These are phyloP conservation scores for Phaeosphaeria sp. DNA, from an alignment of 2,329 filamentous ascomycete genomes.

Conservation along the genomic window DNA sequence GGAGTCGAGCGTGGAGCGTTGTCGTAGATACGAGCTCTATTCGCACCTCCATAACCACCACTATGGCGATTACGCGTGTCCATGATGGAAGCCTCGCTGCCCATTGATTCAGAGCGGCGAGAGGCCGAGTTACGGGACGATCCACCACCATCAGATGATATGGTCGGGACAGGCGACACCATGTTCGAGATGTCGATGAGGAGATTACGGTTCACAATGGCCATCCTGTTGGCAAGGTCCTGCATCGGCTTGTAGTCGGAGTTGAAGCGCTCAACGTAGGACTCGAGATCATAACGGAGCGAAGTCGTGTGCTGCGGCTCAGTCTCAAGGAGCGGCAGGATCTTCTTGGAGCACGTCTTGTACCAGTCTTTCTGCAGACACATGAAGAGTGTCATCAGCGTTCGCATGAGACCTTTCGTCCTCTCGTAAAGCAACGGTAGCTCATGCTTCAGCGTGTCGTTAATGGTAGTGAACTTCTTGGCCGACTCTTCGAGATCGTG, in stretches of 20 bases:
- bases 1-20: slow-evolving; percentile 38
- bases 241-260: slow-evolving; percentile 75
- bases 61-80: slow-evolving; percentile 63
- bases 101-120: slow-evolving; percentile 52
- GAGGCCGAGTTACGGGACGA: slow-evolving; percentile 52
- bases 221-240: slow-evolving; percentile 74
- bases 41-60: slow-evolving; percentile 62
- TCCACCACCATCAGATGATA: slow-evolving; percentile 48
- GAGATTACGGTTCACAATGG: slow-evolving; percentile 77
- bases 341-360: slow-evolving; percentile 81
- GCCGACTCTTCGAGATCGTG: slow-evolving; percentile 83
- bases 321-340: slow-evolving; percentile 74
- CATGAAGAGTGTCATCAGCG: slow-evolving; percentile 82
- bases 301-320: slow-evolving; percentile 49
- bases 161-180: slow-evolving; percentile 59
- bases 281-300: slow-evolving; percentile 70
- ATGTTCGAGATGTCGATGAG: slow-evolving; percentile 67
- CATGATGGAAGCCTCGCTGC: slow-evolving; percentile 45
- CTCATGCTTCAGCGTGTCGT: slow-evolving; percentile 92
- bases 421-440: slow-evolving; percentile 81
- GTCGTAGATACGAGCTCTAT: slow-evolving; percentile 34
- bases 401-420: slow-evolving; percentile 83
- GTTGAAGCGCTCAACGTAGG: slow-evolving; percentile 79
- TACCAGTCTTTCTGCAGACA: slow-evolving; percentile 86
- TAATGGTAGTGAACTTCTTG: slow-evolving; percentile 88